These are phyloP conservation scores for Fusarium secorum DNA, from an alignment of 2,329 filamentous ascomycete species.

Conservation along the genomic window DNA sequence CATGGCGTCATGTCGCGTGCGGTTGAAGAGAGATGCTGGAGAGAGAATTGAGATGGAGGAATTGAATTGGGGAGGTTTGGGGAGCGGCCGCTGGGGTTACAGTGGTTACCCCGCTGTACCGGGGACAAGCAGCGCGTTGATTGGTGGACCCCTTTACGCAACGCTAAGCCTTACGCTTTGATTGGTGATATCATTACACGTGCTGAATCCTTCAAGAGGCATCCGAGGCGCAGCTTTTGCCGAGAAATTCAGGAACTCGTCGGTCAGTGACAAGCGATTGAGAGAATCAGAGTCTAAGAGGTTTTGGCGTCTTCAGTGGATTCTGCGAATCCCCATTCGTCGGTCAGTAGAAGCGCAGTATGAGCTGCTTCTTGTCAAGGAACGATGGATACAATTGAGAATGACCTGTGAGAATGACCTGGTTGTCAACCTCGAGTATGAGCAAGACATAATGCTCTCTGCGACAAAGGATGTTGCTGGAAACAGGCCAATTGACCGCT, in stretches of 20 bases:
- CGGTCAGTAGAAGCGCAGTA: background rate
- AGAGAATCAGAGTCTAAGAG: fast-evolving
- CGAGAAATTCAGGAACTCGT: background rate
- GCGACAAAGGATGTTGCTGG: fast-evolving
- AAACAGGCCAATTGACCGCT: fast-evolving
- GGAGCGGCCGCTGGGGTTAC: background rate
- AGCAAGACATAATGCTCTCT: background rate
- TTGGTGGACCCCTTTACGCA: background rate
- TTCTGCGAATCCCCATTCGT: background rate
- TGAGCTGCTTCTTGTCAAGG: no score
- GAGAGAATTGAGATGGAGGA: background rate
- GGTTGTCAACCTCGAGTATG: no score
- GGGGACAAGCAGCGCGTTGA: no score
- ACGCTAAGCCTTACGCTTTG: background rate
- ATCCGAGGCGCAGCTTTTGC: background rate
- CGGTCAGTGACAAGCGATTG: fast-evolving
- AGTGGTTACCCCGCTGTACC: conserved; percentile 5
- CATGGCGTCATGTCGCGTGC: conserved; percentile 34
- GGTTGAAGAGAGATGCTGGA: background rate
- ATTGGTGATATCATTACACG: background rate
- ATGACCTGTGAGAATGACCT: no score
- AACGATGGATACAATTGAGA: background rate
- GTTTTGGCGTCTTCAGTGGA: fast-evolving
- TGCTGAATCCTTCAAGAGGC: background rate
- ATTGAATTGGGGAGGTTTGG: background rate